Evolutionary conservation across 257 asterid species (phyloP), one percentile per base, ranked within the genome.

Genomic region (Anisodus acutangulus): DNA sequence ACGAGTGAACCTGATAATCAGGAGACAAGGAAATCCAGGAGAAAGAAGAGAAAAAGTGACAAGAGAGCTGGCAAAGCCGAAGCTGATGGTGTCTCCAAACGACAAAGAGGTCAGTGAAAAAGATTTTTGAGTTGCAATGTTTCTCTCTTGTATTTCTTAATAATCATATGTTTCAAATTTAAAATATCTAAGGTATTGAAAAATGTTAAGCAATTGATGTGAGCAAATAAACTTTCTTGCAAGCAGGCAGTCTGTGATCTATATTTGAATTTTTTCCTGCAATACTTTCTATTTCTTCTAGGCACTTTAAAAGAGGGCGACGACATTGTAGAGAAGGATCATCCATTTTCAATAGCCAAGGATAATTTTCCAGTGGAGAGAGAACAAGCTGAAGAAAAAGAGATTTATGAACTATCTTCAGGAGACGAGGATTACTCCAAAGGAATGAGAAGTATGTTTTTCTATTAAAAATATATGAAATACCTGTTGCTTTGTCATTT

Each of bases 401-500:
- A 91, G 79, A 88, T 89, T 26, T 92, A 90, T 90, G 89, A 92
- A 88, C 91, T 97, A 85, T 92, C 97, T 81, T 97, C 97, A 7
- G 98, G 98, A 41, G 98, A 95, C 67, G 99, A 97, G 84, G 95
- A 93, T 84, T 82, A 72, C 87, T 90, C 94, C 2, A 92, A 88
- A 85, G 99, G 99, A 91, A 90, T 94, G 98, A 91, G 84, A 91
- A 95, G 99, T 97, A 93, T 59, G 97, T 54, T 16, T 85, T 76
- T 39, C 53, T 67, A 15, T 68, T 3, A 3, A 41, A 41, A 3
- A 22, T 26, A 76, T 12, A 51, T 2, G 47, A 49, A 76, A 12
- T 76, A 49, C 26, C 8, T 26, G 45, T 51, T 51, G 11, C 47
- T 35, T 39, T 39, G 53, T 68, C 0, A 68, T 2, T 6, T 67